Base-by-base conservation (phyloP, 176 grass and related monocot species). In the Oryza coarctata region DNA sequence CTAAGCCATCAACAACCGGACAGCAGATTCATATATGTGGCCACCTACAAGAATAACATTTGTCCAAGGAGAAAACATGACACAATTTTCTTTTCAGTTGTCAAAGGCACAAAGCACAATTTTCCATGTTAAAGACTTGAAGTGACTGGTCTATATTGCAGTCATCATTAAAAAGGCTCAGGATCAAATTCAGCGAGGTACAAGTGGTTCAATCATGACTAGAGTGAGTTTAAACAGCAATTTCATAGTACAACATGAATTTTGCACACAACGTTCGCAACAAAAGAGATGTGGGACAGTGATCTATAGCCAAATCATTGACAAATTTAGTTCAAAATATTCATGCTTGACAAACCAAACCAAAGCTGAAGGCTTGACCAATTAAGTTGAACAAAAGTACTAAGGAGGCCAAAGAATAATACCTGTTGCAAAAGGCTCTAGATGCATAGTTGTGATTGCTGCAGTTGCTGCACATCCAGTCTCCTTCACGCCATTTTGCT, bases 401-500 rank as follows among this genome's bases (percentile, higher is more conserved):
- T 22, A 55, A 55, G 77, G 39, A 79, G 26, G 30, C 25, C 29
- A 81, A 1, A 40, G n/a, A 69, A 63, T 7, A 74, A 27, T 89
- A 99, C 96, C 96, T 99, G 82, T 99, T 99, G 78, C 96, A 99
- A 87, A 88, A 86, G 12, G 93, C 85, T 78, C 91, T 89, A 33
- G 96, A 99, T 89, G 93, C 91, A 88, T 93, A 99, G 84, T 99
- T 99, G 82, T 99, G 96, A 90, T 99, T 99, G 82, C 88, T 95
- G 84, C 96, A 99, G 74, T 85, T 93, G 66, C 67, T 92, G 82
- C 93, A 95, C 89, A 99, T 85, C 96, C 96, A 99, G 74, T 99
- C 96, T 35, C 96, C 96, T 41, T 99, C 89, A 28, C 93, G 92
- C 96, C 96, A 99, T 92, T 93, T 99, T 76, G 86, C 88, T 87